phyloP scores from a whole-genome alignment of 768 basidiomycete species.

The Rhizopogon vinicolor region DNA sequence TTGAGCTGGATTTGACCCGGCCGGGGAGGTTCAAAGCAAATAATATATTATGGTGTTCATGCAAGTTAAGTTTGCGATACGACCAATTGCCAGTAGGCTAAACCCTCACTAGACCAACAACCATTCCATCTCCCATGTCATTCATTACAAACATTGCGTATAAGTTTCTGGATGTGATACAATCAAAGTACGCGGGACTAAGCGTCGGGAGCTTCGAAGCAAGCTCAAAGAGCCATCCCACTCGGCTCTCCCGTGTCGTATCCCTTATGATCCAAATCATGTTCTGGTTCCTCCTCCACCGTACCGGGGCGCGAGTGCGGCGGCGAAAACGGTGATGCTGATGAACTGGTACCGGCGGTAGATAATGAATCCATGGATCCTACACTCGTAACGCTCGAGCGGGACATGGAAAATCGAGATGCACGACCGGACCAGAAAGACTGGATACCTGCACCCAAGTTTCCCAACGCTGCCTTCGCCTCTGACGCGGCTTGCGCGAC shows the following conservation, averaged over 20 bases:
- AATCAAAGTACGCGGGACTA: background rate
- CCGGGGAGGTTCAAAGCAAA: no score
- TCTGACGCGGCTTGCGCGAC: conserved; percentile 28
- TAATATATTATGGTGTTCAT: no score
- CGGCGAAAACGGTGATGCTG: conserved; percentile 9
- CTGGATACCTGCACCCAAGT: conserved; percentile 44
- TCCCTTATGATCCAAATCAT: conserved; percentile 13
- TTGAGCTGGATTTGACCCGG: background rate
- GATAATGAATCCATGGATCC: conserved; percentile 18
- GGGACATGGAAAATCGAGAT: conserved; percentile 33
- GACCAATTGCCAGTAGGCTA: no score
- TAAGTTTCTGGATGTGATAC: background rate
- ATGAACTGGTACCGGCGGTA: conserved; percentile 4
- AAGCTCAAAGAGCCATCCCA: conserved; percentile 26
- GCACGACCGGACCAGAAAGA: conserved; percentile 41
- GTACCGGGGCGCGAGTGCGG: conserved; percentile 13
- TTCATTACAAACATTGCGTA: background rate
- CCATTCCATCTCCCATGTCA: background rate
- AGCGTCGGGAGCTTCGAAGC: background rate
- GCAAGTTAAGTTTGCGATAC: no score
- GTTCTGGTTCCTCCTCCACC: conserved; percentile 21
- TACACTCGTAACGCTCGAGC: conserved; percentile 20
- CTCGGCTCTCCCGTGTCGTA: conserved; percentile 11
- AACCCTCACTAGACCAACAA: no score
- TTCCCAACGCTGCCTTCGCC: conserved; percentile 29